Conservation (phyloP, 2,329 filamentous ascomycete genomes). For the Fusarium tanahbumbuense region DNA sequence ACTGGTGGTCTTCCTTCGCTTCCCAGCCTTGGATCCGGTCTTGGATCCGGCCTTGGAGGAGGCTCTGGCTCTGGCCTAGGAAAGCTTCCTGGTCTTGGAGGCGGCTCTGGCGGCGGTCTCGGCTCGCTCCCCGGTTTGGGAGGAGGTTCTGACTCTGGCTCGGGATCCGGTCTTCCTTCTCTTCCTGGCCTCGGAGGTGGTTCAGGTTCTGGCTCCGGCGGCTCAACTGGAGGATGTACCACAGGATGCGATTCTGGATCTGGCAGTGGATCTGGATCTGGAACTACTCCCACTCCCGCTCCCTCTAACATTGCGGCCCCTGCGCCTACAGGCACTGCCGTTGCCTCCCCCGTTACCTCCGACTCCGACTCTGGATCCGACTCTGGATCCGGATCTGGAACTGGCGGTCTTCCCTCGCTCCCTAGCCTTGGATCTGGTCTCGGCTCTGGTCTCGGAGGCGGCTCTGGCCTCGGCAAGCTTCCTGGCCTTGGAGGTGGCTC, state of each 20-base stretch:
- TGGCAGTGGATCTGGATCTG: background rate
- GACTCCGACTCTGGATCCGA: background rate
- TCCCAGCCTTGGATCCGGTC: background rate
- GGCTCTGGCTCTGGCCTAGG: background rate
- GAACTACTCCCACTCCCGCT: background rate
- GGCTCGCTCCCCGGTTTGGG: background rate
- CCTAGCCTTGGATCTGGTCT: background rate
- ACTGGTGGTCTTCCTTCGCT: background rate
- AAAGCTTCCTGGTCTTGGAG: background rate
- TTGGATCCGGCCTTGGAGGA: background rate
- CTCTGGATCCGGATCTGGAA: background rate
- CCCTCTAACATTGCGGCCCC: background rate
- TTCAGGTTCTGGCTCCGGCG: background rate
- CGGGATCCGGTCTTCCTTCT: background rate
- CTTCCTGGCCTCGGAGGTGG: background rate
- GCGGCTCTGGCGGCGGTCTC: background rate
- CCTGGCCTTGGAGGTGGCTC: background rate
- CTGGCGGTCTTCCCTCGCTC: background rate
- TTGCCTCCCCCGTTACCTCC: background rate
- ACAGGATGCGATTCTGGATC: background rate
- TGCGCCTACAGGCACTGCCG: background rate
- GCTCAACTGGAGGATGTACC: background rate
- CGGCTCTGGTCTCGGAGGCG: background rate
- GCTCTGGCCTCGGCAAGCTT: background rate
- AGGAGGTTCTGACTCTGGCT: background rate